phyloP scores from a whole-genome alignment of 306 rosid species.

The Sicyos edulis region DNA sequence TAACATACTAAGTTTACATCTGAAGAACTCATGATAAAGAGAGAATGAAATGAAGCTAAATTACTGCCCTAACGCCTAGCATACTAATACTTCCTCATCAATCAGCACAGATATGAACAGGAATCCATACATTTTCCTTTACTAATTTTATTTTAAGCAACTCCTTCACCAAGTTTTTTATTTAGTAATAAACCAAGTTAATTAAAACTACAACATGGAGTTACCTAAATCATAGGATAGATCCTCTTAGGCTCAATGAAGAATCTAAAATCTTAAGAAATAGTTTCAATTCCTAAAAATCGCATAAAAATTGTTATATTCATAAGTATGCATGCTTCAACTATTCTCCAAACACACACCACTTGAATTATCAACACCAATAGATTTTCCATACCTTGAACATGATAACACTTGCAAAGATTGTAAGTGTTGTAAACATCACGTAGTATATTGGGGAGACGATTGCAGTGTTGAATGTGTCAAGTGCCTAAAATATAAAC shows the following conservation, averaged over 20 bases:
- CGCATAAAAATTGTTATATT: neutral
- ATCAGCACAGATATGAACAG: neutral
- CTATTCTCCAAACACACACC: neutral
- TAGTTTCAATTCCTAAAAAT: neutral
- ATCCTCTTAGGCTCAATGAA: neutral
- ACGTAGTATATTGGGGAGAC: constrained; percentile 86
- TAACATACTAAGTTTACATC: constrained; percentile 3
- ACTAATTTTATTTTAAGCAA: no score
- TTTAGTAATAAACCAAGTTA: neutral
- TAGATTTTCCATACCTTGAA: constrained; percentile 53
- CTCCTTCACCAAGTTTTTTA: neutral
- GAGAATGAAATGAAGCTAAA: constrained; percentile 8
- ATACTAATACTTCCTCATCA: no score
- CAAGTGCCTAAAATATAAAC: constrained; percentile 65
- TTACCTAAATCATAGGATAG: neutral
- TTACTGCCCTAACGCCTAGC: neutral
- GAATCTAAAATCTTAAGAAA: neutral
- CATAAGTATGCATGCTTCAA: neutral
- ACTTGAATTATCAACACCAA: neutral
- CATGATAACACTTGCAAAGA: constrained; percentile 81
- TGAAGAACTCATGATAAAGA: neutral
- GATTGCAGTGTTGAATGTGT: constrained; percentile 81
- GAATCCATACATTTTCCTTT: neutral
- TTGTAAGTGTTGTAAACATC: constrained; percentile 76
- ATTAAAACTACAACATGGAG: neutral